Base-by-base conservation (phyloP, 139 green algal genomes). In the Picochlorum sp. region DNA sequence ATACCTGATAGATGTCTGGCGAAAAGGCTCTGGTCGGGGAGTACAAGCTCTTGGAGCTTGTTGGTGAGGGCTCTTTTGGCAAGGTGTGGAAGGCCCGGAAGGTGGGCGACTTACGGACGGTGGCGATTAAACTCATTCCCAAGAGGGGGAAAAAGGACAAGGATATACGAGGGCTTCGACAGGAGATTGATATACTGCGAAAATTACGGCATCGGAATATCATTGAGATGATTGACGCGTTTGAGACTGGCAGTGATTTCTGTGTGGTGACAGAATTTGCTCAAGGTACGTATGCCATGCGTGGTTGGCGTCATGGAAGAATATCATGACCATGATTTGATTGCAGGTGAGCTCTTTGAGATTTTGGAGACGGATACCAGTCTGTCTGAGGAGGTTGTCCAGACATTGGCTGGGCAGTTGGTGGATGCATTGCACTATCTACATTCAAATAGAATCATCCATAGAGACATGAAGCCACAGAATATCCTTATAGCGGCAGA, bases 71-170 rank as follows among this genome's bases (percentile, higher is more conserved):
- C 4, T 92, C 81, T 7, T 98, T 98, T 72, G 92, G 92, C 41
- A 97, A 97, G 89, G 89, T 97, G 20, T 98, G 95, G 76, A 98
- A 97, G 65, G 92, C 86, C 2, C 75, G 92, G 8, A 70, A 88
- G 10, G 85, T 86, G 49, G 90, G 82, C 70, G 95, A 84, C 0
- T 82, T 91, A n/a, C 87, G 94, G 69, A 96, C 90, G n/a, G 86
- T 81, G 16, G 94, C 94, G 3, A 91, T 99, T 78, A 99, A 99
- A 69, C 97, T 99, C 69, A 98, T 99, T 51, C 77, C 88, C 44
- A 99, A 99, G 78, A 79, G 90, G 56, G 91, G 88, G 37, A 97
- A 96, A 71, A 88, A 76, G 24, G 84, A 92, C 49, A 90, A 90
- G 67, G 94, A 99, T 63, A 83, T 98, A 37, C 75, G 74, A 18